phyloP scores from a whole-genome alignment of 768 basidiomycete genomes.

The Hirschioporus abietinus region DNA sequence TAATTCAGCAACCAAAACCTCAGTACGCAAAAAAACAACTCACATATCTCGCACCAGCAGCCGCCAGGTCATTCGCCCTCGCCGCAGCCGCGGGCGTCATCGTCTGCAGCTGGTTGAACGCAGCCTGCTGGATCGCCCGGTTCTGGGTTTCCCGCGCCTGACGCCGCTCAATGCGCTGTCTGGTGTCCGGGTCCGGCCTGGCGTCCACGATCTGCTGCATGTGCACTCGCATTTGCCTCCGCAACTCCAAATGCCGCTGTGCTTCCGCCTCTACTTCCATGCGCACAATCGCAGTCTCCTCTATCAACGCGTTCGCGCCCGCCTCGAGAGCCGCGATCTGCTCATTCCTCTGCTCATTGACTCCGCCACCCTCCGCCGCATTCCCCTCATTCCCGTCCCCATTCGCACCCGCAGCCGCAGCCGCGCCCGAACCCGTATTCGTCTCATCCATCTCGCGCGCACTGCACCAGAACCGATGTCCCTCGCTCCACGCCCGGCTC shows the following conservation, averaged over 20 bases:
- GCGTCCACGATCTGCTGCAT: not conserved
- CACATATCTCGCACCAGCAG: not conserved
- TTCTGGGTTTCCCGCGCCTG: not conserved
- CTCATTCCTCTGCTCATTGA: too few relatives aligned
- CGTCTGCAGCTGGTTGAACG: not conserved
- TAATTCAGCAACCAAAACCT: not conserved
- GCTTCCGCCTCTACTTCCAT: too few relatives aligned
- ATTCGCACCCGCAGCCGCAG: slow-evolving; percentile 11
- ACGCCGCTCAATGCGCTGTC: not conserved
- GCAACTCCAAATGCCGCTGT: not conserved
- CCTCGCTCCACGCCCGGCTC: slow-evolving; percentile 93
- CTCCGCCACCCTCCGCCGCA: too few relatives aligned
- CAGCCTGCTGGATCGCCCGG: not conserved
- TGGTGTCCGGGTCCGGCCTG: not conserved
- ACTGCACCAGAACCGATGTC: slow-evolving; percentile 92
- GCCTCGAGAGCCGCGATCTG: too few relatives aligned
- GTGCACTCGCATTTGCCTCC: not conserved
- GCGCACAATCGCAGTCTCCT: too few relatives aligned
- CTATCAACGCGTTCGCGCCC: not conserved
- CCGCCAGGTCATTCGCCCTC: not conserved
- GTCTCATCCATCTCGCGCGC: slow-evolving; percentile 51
- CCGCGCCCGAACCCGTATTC: slow-evolving; percentile 15
- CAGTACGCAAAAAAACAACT: not conserved
- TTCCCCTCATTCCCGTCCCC: not conserved
- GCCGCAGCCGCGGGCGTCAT: not conserved